Percentiles rank a stretch among this genome's conserved stretches.
Evolutionary conservation across 2,329 filamentous ascomycete species (phyloP).

Genomic region (Clarireedia paspali): DNA sequence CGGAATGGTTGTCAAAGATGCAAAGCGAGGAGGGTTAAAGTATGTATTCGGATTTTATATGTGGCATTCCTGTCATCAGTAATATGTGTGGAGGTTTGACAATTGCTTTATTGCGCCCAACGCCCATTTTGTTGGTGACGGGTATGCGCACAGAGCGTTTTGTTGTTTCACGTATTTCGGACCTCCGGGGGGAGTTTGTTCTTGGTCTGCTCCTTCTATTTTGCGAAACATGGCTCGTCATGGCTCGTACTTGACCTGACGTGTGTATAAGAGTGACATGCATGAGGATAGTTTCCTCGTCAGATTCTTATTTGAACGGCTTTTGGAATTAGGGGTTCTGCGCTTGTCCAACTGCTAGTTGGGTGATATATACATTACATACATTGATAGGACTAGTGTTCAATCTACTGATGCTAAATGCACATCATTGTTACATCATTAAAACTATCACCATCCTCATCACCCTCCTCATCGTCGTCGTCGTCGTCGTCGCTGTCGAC

Average conservation of each 20-base stretch:
- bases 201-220: no score
- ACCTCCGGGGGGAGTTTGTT: no score
- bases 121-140: not conserved
- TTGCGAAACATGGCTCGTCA: no score
- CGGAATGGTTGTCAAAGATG: conserved; percentile 27
- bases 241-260: no score
- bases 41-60: conserved; percentile 13
- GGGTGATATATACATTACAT: no score
- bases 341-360: not conserved
- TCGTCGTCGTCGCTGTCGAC: not conserved
- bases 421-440: no score
- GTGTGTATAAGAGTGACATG: not conserved
- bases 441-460: no score
- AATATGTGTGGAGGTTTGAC: not conserved
- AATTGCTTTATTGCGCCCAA: not conserved
- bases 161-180: not conserved
- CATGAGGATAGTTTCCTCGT: not conserved
- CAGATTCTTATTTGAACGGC: not conserved
- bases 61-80: not conserved
- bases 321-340: not conserved
- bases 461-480: no score
- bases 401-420: no score
- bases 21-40: conserved; percentile 28
- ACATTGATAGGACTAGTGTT: no score
- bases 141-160: no score